A percentile compares a stretch with the other conserved stretches of the same genome.
Evolutionary conservation across 495 filamentous ascomycete species (phyloP).

Genomic region (Mytilinidion resinicola): DNA sequence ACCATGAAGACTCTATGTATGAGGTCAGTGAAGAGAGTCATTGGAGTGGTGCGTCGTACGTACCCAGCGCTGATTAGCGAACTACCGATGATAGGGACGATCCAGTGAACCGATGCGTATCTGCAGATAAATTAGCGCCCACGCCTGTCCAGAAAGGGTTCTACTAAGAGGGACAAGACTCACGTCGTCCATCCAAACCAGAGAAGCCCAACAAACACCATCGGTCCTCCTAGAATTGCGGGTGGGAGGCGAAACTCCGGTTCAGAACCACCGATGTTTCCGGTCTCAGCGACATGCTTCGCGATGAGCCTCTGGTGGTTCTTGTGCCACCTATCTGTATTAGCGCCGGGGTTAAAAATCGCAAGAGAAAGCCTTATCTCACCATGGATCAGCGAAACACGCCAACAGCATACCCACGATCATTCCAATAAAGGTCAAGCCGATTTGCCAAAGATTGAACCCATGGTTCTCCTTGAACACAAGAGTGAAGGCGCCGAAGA

Average conservation of each 20-base stretch:
- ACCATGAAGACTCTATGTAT: conserved; percentile 27
- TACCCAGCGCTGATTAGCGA: conserved; percentile 7
- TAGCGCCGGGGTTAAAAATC: no score
- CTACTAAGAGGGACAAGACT: no score
- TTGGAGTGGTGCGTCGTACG: no score
- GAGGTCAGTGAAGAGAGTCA: no score
- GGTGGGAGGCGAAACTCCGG: conserved; percentile 81
- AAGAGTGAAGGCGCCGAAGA: conserved; percentile 85
- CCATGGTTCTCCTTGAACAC: conserved; percentile 70
- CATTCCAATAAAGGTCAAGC: conserved; percentile 73
- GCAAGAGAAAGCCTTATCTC: no score
- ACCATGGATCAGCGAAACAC: conserved; percentile 58
- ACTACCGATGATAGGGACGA: conserved; percentile 14
- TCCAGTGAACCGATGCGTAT: conserved; percentile 30
- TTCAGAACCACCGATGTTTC: conserved; percentile 55
- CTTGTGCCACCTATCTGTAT: conserved; percentile 41
- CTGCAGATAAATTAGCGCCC: no score
- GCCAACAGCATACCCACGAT: conserved; percentile 69
- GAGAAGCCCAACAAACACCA: conserved; percentile 77
- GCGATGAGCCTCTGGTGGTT: conserved; percentile 57
- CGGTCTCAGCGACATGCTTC: conserved; percentile 46
- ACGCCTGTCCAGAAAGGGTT: no score
- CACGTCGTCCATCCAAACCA: conserved; percentile 35
- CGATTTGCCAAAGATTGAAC: conserved; percentile 73
- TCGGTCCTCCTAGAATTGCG: conserved; percentile 65